Conservation (phyloP, 139 green algal genomes). For the Micromonas pusilla region DNA sequence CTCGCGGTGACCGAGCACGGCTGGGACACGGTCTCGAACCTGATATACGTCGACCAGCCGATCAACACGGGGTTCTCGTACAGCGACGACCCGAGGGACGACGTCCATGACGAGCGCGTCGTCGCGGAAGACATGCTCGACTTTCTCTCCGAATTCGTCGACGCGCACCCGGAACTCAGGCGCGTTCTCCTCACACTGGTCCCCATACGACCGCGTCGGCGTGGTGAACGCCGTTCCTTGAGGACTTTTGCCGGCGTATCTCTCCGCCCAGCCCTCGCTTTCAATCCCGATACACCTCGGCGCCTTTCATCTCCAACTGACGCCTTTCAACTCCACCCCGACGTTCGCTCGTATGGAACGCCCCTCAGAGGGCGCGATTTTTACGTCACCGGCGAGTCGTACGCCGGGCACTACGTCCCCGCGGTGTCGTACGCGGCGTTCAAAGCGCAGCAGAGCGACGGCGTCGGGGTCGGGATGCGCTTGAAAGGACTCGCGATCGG, state of each 20-base stretch:
- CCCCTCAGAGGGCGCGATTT: no score
- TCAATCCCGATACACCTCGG: no score
- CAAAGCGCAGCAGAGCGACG: constrained; percentile 11
- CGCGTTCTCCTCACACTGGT: no score
- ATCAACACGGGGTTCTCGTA: constrained; percentile 90
- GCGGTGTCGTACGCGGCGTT: constrained; percentile 25
- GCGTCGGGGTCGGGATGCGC: not conserved
- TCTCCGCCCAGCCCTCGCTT: no score
- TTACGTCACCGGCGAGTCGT: constrained; percentile 83
- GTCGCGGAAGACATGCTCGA: constrained; percentile 89
- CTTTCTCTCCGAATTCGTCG: constrained; percentile 81
- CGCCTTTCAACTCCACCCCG: no score
- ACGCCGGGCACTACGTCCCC: constrained; percentile 51
- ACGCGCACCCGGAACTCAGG: constrained; percentile 61
- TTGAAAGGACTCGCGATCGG: constrained; percentile 68
- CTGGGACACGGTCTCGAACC: constrained; percentile 48
- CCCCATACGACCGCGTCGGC: no score
- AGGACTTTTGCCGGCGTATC: no score
- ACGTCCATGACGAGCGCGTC: constrained; percentile 51
- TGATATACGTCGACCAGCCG: constrained; percentile 77
- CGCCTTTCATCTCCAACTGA: no score
- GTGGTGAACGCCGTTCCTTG: no score
- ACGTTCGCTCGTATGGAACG: no score
- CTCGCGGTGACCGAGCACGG: constrained; percentile 49
- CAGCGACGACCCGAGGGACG: constrained; percentile 39